These are phyloP conservation scores for Blastocladiella britannica DNA, from an alignment of 192 early-diverging fungal species.

Conservation along the genomic window DNA sequence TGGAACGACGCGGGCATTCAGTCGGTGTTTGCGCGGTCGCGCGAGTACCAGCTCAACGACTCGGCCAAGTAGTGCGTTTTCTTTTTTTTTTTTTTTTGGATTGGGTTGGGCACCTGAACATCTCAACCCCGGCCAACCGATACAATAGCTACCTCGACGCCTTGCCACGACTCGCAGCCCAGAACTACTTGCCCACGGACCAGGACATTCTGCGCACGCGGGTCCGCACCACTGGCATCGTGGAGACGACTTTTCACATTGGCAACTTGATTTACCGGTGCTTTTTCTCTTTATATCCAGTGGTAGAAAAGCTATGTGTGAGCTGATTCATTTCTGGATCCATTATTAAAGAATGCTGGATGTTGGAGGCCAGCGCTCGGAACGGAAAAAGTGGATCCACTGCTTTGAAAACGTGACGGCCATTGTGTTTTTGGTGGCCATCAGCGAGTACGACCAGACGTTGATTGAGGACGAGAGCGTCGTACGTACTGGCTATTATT, in stretches of 20 bases:
- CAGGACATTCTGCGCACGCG: constrained; percentile 92
- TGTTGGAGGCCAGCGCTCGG: constrained; percentile 93
- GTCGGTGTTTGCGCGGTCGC: constrained; percentile 53
- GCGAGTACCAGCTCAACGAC: constrained; percentile 94
- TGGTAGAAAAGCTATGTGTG: neutral
- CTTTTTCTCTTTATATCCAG: neutral
- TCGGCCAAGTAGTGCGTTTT: constrained; percentile 72
- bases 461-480: constrained; percentile 89
- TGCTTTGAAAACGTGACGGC: constrained; percentile 95
- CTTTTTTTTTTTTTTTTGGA: no score
- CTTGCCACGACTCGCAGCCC: constrained; percentile 64
- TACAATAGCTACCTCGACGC: constrained; percentile 77
- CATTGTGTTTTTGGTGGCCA: constrained; percentile 87
- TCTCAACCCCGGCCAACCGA: no score
- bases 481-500: constrained; percentile 16
- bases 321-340: neutral
- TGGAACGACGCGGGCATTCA: constrained; percentile 75
- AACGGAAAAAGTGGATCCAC: constrained; percentile 98
- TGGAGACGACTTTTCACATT: constrained; percentile 79
- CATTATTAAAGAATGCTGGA: constrained; percentile 53
- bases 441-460: constrained; percentile 87
- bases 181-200: constrained; percentile 69
- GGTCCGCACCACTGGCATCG: constrained; percentile 93
- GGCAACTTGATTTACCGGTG: constrained; percentile 72
- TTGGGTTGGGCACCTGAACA: no score